Percentiles rank a stretch among this genome's conserved stretches.
These are phyloP conservation scores for Coemansia sp. DNA, from an alignment of 192 early-diverging fungal species.

Conservation along the genomic window DNA sequence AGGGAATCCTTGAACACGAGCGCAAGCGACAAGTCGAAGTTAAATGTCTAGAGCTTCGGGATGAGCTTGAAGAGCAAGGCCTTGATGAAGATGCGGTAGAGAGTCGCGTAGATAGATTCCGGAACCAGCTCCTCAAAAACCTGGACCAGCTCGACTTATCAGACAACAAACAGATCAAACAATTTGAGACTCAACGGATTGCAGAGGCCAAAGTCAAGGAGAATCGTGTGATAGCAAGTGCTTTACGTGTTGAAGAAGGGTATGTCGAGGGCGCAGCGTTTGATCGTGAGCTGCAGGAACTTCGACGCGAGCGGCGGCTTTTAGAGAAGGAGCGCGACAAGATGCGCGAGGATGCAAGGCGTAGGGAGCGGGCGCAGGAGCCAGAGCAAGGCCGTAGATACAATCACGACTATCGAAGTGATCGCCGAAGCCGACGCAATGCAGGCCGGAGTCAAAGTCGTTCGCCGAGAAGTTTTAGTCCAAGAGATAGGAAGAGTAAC, in stretches of 20 bases:
- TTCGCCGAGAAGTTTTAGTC: neutral
- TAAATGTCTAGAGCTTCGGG: slow-evolving; percentile 76
- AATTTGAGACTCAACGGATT: slow-evolving; percentile 69
- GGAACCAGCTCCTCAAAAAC: slow-evolving; percentile 59
- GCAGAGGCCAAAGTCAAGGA: slow-evolving; percentile 69
- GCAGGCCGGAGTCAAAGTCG: slow-evolving; percentile 3
- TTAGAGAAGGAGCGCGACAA: slow-evolving; percentile 28
- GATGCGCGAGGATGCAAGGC: slow-evolving; percentile 1
- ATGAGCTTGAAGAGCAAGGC: slow-evolving; percentile 75
- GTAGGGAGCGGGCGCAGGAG: neutral
- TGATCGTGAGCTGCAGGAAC: slow-evolving; percentile 61
- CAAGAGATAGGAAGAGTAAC: neutral
- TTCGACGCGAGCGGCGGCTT: slow-evolving; percentile 35
- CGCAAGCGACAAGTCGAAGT: slow-evolving; percentile 86
- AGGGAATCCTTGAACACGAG: slow-evolving; percentile 76
- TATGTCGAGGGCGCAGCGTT: slow-evolving; percentile 78
- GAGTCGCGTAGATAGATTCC: slow-evolving; percentile 58
- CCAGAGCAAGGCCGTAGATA: neutral
- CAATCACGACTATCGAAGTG: neutral
- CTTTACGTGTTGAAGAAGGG: slow-evolving; percentile 65
- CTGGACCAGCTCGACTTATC: slow-evolving; percentile 37
- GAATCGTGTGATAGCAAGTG: slow-evolving; percentile 63
- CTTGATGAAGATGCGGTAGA: slow-evolving; percentile 68
- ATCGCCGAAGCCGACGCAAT: neutral
- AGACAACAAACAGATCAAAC: slow-evolving; percentile 25